These are phyloP conservation scores for Suhomyces coccinellae DNA, from an alignment of 1,139 yeast species.

Conservation along the genomic window DNA sequence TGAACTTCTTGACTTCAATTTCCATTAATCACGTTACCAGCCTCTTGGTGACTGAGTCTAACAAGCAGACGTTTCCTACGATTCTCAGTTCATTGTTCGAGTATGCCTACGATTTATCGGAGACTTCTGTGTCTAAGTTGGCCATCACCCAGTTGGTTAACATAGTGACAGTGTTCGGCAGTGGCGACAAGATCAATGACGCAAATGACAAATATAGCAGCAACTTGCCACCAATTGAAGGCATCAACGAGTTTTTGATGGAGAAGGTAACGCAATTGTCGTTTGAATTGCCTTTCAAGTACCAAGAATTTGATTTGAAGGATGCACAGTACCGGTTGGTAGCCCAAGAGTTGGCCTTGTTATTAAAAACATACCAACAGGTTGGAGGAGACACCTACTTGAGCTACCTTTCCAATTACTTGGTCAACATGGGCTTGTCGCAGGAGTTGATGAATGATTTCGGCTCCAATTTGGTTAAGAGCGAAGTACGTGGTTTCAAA, in stretches of 20 bases:
- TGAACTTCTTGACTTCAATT: slow-evolving; percentile 67
- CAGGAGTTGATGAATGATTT: slow-evolving; percentile 56
- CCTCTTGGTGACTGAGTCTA: slow-evolving; percentile 67
- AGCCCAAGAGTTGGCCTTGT: slow-evolving; percentile 70
- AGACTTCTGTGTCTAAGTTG: slow-evolving; percentile 58
- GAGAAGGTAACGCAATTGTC: slow-evolving; percentile 66
- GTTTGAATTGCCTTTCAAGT: slow-evolving; percentile 79
- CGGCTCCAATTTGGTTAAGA: slow-evolving; percentile 53
- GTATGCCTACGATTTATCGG: slow-evolving; percentile 60
- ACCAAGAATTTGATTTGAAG: slow-evolving; percentile 59
- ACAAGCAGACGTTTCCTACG: slow-evolving; percentile 60
- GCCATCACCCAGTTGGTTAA: slow-evolving; percentile 71
- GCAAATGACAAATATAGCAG: slow-evolving; percentile 53
- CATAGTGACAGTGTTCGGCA: slow-evolving; percentile 63
- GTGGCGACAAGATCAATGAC: slow-evolving; percentile 62
- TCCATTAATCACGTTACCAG: slow-evolving; percentile 80
- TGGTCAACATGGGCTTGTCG: slow-evolving; percentile 63
- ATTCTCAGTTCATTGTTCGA: slow-evolving; percentile 66
- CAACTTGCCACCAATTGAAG: slow-evolving; percentile 59
- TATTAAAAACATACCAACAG: slow-evolving; percentile 64
- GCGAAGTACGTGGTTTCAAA: slow-evolving; percentile 60
- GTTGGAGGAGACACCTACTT: slow-evolving; percentile 43
- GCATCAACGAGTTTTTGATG: slow-evolving; percentile 68
- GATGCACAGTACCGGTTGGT: slow-evolving; percentile 80
- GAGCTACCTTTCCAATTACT: slow-evolving; percentile 52